Base-by-base conservation (phyloP, 352 stramenopile species). In the Globisporangium carolinianum region DNA sequence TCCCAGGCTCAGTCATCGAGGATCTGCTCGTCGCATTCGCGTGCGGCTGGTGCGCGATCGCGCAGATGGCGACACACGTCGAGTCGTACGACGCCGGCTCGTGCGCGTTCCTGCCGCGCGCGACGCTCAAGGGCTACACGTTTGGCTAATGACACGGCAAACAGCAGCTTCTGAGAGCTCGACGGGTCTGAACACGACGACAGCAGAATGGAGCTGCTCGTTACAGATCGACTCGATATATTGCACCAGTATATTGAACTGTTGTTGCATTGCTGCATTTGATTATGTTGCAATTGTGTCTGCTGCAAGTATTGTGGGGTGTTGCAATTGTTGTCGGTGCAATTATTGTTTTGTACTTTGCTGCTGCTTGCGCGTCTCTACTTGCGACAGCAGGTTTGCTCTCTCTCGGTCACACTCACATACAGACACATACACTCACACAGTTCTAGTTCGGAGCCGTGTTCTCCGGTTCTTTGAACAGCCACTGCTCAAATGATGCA, bases 401-500 rank as follows among this genome's bases (percentile, higher is more conserved):
- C n/a, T n/a, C n/a, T n/a, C n/a, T n/a, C n/a, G n/a, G n/a, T n/a
- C n/a, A n/a, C n/a, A n/a, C n/a, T n/a, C n/a, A n/a, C n/a, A n/a
- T n/a, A n/a, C 9, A 42, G 10, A 14, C 37, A 39, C 11, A 46
- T 57, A 2, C 24, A 53, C 15, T 18, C 17, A 53, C 35, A 38
- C 9, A 50, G 24, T 12, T 24, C 32, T 52, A 63, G 68, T 63
- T 60, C 60, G 66, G 51, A 43, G 66, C 59, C 3, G 71, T 77
- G 37, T 68, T 67, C 32, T 77, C 68, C 35, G 69, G 71, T 15
- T 82, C 71, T 0, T 64, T 73, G 52, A 83, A 87, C 12, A 87
- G 57, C 75, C 75, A 86, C 47, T 87, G 72, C 48, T 85, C 71
- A 14, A 87, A 69, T 2, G 67, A 61, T 61, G 73, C 66, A 7